Percentiles rank a stretch among this genome's conserved stretches.
Conservation (phyloP, 1,284 basidiomycete species). For the Pisolithus thermaeus region DNA sequence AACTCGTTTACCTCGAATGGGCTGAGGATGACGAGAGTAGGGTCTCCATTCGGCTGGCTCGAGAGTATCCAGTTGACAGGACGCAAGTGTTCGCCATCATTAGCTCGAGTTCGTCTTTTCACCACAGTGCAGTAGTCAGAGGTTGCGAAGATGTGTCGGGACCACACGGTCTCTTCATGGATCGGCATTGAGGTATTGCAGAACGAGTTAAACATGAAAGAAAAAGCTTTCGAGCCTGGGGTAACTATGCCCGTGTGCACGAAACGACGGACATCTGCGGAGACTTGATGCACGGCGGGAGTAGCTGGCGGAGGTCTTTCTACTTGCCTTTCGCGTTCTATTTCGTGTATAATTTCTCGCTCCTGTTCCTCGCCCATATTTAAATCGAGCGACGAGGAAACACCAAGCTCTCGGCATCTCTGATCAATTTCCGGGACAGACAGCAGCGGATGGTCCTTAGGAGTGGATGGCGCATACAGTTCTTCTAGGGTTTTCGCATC, state of each 20-base stretch:
- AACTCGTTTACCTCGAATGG: conserved; percentile 41
- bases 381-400: conserved; percentile 3
- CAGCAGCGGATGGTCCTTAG: background rate
- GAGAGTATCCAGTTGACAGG: conserved; percentile 43
- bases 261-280: conserved; percentile 20
- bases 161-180: conserved; percentile 18
- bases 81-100: conserved; percentile 31
- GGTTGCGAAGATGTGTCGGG: conserved; percentile 21
- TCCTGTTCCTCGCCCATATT: conserved; percentile 31
- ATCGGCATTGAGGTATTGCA: conserved; percentile 5
- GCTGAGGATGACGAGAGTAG: conserved; percentile 36
- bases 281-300: conserved; percentile 21
- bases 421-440: conserved; percentile 9
- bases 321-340: conserved; percentile 23
- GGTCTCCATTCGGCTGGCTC: background rate
- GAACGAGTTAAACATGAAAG: conserved; percentile 13
- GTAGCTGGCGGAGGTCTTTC: conserved; percentile 16
- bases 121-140: conserved; percentile 23
- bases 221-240: conserved; percentile 1
- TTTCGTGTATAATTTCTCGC: conserved; percentile 27
- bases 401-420: conserved; percentile 14
- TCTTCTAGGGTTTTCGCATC: conserved; percentile 25
- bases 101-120: background rate
- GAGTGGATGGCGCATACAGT: conserved; percentile 17
- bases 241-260: conserved; percentile 18